Base-by-base conservation (phyloP, 1,139 yeast species). In the Trichomonascaceae sp. region DNA sequence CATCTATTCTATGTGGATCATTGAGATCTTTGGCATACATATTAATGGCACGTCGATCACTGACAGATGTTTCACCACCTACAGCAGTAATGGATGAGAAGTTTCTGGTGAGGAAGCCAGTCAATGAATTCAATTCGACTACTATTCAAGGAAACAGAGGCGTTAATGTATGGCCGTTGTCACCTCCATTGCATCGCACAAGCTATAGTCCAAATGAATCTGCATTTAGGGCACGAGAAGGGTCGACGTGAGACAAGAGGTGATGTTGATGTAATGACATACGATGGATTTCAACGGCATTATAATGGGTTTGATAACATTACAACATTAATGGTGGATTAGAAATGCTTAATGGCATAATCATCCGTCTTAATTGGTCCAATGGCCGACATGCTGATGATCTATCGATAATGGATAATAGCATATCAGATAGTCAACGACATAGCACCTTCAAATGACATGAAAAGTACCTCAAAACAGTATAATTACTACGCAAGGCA, bases 21-120 rank as follows among this genome's bases (percentile, higher is more conserved):
- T 43, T 67, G 54, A 56, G 67, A 43, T 58, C 65, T 6, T 60
- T 67, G 56, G 68, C 61, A 2, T 61, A 61, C 47, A 58, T 57
- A 22, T 50, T 62, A 41, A 55, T 57, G 44, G 62, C 63, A 5
- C 51, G 44, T 4, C 36, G 52, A 17, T 44, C 50, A 22, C 22
- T 44, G 17, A 9, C 41, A 15, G 41, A 15, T 9, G 17, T 36
- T 3, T 13, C 41, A 3, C 41, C 41, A 3, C 41, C 41, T 12
- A 13, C 41, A 36, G 41, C 17, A 4, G 41, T 36, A 6, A n/a
- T 36, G 41, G 41, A 36, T 17, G 41, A 36, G 2, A 36, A 36
- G 41, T 36, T 36, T 36, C 24, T 22, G 24, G 5, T 7, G 17
- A 36, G 41, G n/a, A 36, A 36, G 8, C 41, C 41, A 5, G 41